These are phyloP conservation scores for Emmonsia crescens DNA, from an alignment of 2,329 filamentous ascomycete genomes.

Conservation along the genomic window DNA sequence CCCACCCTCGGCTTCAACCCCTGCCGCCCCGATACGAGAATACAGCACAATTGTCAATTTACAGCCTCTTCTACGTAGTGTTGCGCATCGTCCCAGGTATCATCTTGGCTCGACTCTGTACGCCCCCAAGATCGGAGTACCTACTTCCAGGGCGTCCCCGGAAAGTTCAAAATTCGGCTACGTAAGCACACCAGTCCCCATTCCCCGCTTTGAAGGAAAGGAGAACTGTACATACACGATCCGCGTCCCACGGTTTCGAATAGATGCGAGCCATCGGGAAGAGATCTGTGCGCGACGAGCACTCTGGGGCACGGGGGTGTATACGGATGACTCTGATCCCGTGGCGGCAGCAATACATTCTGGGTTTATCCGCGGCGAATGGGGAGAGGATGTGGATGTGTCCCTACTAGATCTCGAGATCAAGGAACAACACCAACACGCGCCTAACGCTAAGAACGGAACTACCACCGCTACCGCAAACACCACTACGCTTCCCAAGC, in stretches of 20 bases:
- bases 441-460: slow-evolving; percentile 32
- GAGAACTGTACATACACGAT: slow-evolving; percentile 87
- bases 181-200: slow-evolving; percentile 52
- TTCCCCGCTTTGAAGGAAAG: slow-evolving; percentile 66
- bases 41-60: slow-evolving; percentile 57
- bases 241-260: slow-evolving; percentile 69
- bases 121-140: slow-evolving; percentile 50
- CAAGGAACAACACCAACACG: slow-evolving; percentile 36
- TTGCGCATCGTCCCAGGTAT: slow-evolving; percentile 58
- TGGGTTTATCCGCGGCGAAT: slow-evolving; percentile 84
- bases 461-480: not conserved
- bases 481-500: not conserved
- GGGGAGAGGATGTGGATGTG: slow-evolving; percentile 65
- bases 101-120: slow-evolving; percentile 84
- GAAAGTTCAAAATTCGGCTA: slow-evolving; percentile 47
- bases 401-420: slow-evolving; percentile 51
- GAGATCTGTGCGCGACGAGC: slow-evolving; percentile 72
- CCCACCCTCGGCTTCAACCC: slow-evolving; percentile 13
- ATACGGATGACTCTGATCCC: slow-evolving; percentile 91
- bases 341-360: slow-evolving; percentile 87
- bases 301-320: slow-evolving; percentile 88
- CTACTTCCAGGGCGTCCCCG: slow-evolving; percentile 29
- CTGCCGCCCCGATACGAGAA: slow-evolving; percentile 38
- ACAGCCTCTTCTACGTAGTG: slow-evolving; percentile 59
- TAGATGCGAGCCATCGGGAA: slow-evolving; percentile 59